Evolutionary conservation across 805 yeast genomes (phyloP), one percentile per base, ranked within the genome.

Genomic region (Suhomyces pyralidae): DNA sequence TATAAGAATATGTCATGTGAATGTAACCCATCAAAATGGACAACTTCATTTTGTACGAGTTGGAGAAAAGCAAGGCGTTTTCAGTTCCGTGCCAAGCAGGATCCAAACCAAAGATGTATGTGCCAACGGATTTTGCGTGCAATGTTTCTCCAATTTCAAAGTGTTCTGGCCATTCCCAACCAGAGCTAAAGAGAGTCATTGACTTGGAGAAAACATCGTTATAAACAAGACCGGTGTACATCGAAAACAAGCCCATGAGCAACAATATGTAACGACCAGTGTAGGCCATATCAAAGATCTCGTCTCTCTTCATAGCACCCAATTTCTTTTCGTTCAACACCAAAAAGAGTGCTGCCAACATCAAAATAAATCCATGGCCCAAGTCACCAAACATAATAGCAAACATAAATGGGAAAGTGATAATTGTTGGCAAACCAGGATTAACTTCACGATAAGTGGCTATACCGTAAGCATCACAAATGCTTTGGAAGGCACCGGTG

Each of bases 341-440:
- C 53, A 86, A 67, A 3, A 71, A 63, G 17, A 76, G 56, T 10
- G 88, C 88, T 19, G 82, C 85, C 58, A 84, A 64, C 28, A 80
- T 66, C 62, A 86, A 71, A 51, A 86, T 72, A 52, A 83, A 69
- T n/a, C 92, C 92, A 64, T 86, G 92, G 9, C 92, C 92, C 57
- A 86, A 71, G 70, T 86, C 92, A 70, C 92, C 92, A 71, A 86
- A 86, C 92, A 86, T 86, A 56, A 86, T 83, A 15, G 92, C 90
- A 70, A 86, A 86, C 89, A 86, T 83, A 64, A 86, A 86, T 14
- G 92, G 92, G 70, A 86, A 86, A 0, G 92, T 86, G 15, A 85
- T 83, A 40, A 85, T 78, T 1, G 91, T 83, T 15, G 92, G 85
- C 55, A 86, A 76, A 51, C 90, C 90, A 8, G 92, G 88, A 61